phyloP scores from a whole-genome alignment of 225 moss, liverwort and hornwort genomes.

The Asterella californica region DNA sequence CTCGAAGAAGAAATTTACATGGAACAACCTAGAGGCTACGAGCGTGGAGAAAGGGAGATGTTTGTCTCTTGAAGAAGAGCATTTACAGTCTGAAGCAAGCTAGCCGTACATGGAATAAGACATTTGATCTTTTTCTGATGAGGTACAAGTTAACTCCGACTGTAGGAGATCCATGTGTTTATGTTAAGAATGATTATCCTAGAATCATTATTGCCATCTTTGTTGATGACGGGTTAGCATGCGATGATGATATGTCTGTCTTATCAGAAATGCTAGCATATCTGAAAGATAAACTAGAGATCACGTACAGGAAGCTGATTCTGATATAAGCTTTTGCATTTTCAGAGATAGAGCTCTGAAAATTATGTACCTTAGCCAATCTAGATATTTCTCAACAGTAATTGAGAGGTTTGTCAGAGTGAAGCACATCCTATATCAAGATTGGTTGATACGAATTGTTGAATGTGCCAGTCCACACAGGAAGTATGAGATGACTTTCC shows the following conservation, averaged over 20 bases:
- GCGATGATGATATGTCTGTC: neutral
- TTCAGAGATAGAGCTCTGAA: neutral
- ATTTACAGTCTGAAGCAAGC: neutral
- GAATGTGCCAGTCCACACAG: no score
- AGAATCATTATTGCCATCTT: neutral
- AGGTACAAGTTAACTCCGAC: neutral
- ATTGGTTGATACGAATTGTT: neutral
- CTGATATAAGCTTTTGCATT: neutral
- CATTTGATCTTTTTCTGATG: neutral
- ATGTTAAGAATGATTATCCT: neutral
- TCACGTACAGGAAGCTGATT: no score
- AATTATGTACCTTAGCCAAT: neutral
- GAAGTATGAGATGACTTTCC: no score
- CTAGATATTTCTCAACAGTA: neutral
- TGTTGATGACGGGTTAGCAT: neutral
- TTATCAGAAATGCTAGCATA: neutral
- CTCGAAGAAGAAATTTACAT: conserved; percentile 14
- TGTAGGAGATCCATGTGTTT: neutral
- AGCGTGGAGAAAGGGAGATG: neutral
- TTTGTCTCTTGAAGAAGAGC: neutral
- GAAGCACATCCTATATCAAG: neutral
- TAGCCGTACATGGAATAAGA: neutral
- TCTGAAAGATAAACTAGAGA: no score
- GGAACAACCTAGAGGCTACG: conserved; percentile 1
- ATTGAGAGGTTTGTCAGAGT: neutral